Conservation (phyloP, 176 grass and related monocot species). For the Poa pratensis region DNA sequence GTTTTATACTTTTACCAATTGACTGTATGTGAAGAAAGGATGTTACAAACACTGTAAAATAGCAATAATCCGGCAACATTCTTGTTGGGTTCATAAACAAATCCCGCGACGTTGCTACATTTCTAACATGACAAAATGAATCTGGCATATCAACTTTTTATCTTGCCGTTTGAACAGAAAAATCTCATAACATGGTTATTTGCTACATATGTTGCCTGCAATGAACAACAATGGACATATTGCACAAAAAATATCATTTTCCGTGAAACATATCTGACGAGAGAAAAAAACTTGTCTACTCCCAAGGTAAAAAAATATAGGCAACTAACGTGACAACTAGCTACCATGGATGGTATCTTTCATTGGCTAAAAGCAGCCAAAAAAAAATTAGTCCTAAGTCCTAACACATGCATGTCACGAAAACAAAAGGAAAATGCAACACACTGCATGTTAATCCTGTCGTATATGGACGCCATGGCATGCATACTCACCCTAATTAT, state of each 20-base stretch:
- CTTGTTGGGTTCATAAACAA: not conserved
- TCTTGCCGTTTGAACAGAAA: not conserved
- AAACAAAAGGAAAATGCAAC: not conserved
- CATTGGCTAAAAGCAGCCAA: not conserved
- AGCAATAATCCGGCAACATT: not conserved
- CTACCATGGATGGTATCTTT: not conserved
- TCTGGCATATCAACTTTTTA: not conserved
- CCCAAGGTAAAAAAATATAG: not conserved
- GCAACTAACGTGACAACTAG: not conserved
- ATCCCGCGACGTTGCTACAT: not conserved
- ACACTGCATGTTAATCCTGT: not conserved
- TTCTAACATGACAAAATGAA: not conserved
- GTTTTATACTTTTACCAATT: not conserved
- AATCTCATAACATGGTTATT: not conserved
- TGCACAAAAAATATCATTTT: not conserved
- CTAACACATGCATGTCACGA: not conserved
- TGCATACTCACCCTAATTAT: not conserved
- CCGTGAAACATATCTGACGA: not conserved
- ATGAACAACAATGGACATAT: not conserved
- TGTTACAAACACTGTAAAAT: not conserved
- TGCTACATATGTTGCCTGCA: not conserved
- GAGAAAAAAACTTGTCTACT: not conserved
- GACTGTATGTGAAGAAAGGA: not conserved
- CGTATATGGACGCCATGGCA: not conserved
- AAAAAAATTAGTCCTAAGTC: constrained; percentile 13